Percentiles rank a stretch among this genome's conserved stretches.
Conservation (phyloP, 192 early-diverging fungal species). For the Rhizophlyctis rosea region DNA sequence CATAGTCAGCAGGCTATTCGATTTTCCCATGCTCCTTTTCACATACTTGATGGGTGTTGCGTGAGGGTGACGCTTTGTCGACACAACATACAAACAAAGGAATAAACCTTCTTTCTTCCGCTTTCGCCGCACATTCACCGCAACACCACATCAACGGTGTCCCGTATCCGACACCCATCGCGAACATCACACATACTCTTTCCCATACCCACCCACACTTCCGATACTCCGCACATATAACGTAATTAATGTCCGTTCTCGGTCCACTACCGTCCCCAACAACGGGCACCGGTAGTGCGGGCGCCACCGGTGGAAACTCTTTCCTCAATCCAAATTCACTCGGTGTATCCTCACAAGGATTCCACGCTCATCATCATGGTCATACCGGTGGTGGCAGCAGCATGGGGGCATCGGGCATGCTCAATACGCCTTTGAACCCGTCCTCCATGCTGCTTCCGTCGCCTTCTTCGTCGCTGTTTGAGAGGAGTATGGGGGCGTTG, state of each 20-base stretch:
- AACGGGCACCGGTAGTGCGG: not conserved
- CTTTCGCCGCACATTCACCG: no score
- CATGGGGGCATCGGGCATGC: not conserved
- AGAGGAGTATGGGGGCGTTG: slow-evolving; percentile 37
- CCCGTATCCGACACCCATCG: no score
- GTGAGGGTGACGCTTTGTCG: no score
- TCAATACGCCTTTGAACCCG: not conserved
- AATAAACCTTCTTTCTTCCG: no score
- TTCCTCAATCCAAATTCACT: not conserved
- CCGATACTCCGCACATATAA: no score
- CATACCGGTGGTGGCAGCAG: not conserved
- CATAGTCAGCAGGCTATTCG: no score
- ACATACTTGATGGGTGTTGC: no score
- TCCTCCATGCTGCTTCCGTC: slow-evolving; percentile 30
- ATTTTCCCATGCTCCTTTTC: no score
- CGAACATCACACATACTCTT: no score
- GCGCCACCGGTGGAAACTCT: not conserved
- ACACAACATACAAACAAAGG: no score
- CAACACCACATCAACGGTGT: no score
- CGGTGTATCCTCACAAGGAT: not conserved
- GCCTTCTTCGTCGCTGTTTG: slow-evolving; percentile 38
- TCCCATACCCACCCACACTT: no score
- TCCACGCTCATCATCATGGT: not conserved
- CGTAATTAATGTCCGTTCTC: not conserved
- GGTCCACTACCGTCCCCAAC: not conserved